These are phyloP conservation scores for Quercus suber DNA, from an alignment of 306 rosid genomes.

Conservation along the genomic window DNA sequence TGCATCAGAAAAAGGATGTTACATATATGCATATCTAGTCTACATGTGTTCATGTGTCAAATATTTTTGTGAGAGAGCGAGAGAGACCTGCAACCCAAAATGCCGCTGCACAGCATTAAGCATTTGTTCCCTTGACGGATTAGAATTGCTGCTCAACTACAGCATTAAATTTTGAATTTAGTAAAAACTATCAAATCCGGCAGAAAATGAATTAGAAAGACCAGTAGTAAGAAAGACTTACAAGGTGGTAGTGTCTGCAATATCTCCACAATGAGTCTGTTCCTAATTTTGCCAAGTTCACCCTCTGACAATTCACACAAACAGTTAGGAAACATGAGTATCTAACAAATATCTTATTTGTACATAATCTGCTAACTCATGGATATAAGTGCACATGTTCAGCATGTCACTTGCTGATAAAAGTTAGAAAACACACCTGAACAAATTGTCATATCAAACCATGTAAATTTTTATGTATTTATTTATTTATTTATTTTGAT, in stretches of 20 bases:
- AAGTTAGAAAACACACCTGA: not conserved
- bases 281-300: slow-evolving; percentile 50
- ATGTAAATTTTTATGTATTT: not conserved
- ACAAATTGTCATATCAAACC: not conserved
- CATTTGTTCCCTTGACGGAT: slow-evolving; percentile 49
- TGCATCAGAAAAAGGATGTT: slow-evolving; percentile 9
- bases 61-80: not conserved
- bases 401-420: not conserved
- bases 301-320: slow-evolving; percentile 32
- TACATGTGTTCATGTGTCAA: not conserved
- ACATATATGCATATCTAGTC: not conserved
- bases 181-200: not conserved
- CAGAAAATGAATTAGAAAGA: not conserved
- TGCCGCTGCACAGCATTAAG: slow-evolving; percentile 41
- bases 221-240: slow-evolving; percentile 29
- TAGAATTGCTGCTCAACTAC: slow-evolving; percentile 36
- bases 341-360: not conserved
- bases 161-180: not conserved
- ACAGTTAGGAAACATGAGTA: not conserved
- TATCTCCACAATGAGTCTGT: slow-evolving; percentile 57
- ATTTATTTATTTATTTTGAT: too few species aligned
- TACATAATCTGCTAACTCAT: not conserved
- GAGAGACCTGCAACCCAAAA: slow-evolving; percentile 46
- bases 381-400: not conserved
- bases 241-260: slow-evolving; percentile 61